Percentiles rank a stretch among this genome's conserved stretches.
phyloP scores from a whole-genome alignment of 2,329 filamentous ascomycete genomes.

The Scedosporium aurantiacum region DNA sequence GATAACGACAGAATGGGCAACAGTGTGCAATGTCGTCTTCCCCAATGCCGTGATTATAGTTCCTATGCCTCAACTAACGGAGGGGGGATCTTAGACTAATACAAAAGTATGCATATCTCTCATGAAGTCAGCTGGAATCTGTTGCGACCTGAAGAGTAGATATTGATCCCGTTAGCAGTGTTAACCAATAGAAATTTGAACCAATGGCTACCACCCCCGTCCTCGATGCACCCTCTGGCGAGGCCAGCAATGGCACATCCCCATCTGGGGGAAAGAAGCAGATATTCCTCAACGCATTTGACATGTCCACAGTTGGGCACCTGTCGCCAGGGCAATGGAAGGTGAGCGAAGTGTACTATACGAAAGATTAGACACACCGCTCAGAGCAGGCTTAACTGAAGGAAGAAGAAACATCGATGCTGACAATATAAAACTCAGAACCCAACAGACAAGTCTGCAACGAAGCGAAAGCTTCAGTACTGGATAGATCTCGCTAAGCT shows the following conservation, averaged over 20 bases:
- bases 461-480: slow-evolving; percentile 48
- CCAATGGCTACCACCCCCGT: background rate
- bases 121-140: too few species aligned
- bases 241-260: background rate
- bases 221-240: background rate
- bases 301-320: slow-evolving; percentile 55
- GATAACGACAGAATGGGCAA: too few species aligned
- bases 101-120: too few species aligned
- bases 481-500: slow-evolving; percentile 55
- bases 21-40: too few species aligned
- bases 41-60: too few species aligned
- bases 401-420: background rate
- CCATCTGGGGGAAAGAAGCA: slow-evolving; percentile 2
- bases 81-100: too few species aligned
- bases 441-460: slow-evolving; percentile 47
- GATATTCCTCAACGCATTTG: slow-evolving; percentile 54
- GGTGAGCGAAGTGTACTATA: background rate
- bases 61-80: too few species aligned
- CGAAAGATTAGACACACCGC: too few species aligned
- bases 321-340: slow-evolving; percentile 54
- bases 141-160: too few species aligned
- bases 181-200: background rate
- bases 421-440: slow-evolving; percentile 28
- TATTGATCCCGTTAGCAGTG: too few species aligned
- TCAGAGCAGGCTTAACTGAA: background rate